These are phyloP conservation scores for Puccinellia tenuiflora DNA, from an alignment of 176 grass and related monocot species.

Conservation along the genomic window DNA sequence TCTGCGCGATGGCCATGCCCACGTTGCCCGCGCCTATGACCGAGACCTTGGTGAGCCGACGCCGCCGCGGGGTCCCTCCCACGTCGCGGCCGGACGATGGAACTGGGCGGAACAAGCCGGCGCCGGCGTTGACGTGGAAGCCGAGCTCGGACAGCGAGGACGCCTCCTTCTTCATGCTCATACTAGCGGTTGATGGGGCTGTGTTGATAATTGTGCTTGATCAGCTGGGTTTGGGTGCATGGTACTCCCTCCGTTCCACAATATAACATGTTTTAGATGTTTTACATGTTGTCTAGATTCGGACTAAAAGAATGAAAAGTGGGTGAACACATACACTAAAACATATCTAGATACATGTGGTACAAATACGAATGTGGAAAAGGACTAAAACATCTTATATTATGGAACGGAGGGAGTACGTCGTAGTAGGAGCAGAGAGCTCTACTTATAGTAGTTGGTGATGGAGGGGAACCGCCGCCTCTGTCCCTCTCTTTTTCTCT, in stretches of 20 bases:
- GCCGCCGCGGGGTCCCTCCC: background rate
- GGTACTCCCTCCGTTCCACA: no score
- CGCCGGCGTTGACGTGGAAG: slow-evolving; percentile 11
- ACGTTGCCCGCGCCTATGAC: slow-evolving; percentile 56
- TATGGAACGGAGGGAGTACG: no score
- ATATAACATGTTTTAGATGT: no score
- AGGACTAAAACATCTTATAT: no score
- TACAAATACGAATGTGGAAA: no score
- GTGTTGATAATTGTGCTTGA: background rate
- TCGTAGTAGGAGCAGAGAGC: background rate
- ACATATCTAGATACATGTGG: no score
- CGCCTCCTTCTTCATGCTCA: slow-evolving; percentile 41
- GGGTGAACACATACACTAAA: no score
- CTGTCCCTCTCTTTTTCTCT: background rate
- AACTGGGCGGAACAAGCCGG: background rate
- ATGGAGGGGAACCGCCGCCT: background rate
- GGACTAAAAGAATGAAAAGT: no score
- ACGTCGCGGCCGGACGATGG: background rate
- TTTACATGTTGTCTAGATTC: no score
- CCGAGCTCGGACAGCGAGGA: slow-evolving; percentile 47
- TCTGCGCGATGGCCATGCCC: slow-evolving; percentile 73
- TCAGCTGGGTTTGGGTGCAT: background rate
- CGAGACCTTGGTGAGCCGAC: slow-evolving; percentile 39
- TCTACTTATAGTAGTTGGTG: background rate
- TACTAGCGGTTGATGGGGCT: background rate